Percentiles rank a stretch among this genome's conserved stretches.
Evolutionary conservation across 139 green algal species (phyloP).

Genomic region (Limnomonas spitsbergensis): DNA sequence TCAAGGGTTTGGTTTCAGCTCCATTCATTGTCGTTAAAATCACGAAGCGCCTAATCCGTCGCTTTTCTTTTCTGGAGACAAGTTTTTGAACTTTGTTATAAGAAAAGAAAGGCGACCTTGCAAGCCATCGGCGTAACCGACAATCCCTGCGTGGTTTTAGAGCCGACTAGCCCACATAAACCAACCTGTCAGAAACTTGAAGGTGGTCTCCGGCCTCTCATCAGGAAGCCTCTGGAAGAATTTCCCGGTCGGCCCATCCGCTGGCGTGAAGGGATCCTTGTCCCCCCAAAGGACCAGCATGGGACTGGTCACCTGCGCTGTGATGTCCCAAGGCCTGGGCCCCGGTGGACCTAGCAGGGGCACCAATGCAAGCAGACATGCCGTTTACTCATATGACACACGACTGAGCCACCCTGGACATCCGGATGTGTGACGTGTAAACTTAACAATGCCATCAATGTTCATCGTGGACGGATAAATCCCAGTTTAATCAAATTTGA

Average conservation of each 20-base stretch:
- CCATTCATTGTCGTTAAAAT: no score
- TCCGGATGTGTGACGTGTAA: no score
- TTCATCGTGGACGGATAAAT: no score
- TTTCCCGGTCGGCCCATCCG: slow-evolving; percentile 82
- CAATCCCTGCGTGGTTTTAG: neutral
- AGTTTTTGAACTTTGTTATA: neutral
- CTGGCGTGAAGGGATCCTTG: slow-evolving; percentile 80
- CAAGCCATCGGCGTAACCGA: neutral
- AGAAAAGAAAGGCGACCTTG: neutral
- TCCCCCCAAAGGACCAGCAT: slow-evolving; percentile 89
- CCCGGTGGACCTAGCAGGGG: slow-evolving; percentile 76
- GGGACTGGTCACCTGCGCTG: slow-evolving; percentile 51
- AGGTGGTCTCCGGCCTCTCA: slow-evolving; percentile 35
- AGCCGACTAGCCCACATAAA: neutral
- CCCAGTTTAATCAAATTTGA: no score
- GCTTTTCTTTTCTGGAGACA: no score
- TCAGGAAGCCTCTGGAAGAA: slow-evolving; percentile 64
- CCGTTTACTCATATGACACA: no score
- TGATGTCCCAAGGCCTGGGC: slow-evolving; percentile 73
- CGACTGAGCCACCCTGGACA: no score
- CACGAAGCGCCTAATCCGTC: no score
- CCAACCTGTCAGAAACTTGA: slow-evolving; percentile 53
- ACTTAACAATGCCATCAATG: no score
- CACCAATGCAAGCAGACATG: no score
- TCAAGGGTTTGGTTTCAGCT: no score